A percentile compares a stretch with the other conserved stretches of the same genome.
phyloP scores from a whole-genome alignment of 495 filamentous ascomycete genomes.

The Xylaria bambusicola region DNA sequence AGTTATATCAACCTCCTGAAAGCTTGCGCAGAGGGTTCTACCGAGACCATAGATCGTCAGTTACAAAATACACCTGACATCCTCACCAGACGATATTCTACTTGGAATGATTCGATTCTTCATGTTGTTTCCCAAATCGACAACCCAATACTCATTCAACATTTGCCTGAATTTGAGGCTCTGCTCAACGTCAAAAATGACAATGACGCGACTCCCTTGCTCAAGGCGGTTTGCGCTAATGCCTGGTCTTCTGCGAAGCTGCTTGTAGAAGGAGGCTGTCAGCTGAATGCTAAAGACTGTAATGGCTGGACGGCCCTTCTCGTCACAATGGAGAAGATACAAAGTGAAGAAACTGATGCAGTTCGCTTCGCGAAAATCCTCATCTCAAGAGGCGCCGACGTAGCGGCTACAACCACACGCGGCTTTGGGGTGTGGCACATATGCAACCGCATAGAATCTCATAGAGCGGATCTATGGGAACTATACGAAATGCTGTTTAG shows the following conservation, averaged over 20 bases:
- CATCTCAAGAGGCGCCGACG: neutral
- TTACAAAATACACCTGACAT: neutral
- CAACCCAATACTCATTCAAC: neutral
- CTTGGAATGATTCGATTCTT: neutral
- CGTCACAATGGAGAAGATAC: neutral
- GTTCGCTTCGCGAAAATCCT: neutral
- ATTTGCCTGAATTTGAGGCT: neutral
- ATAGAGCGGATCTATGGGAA: neutral
- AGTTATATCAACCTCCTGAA: neutral
- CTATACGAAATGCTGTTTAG: neutral
- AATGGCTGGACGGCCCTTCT: neutral
- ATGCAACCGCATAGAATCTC: accelerated
- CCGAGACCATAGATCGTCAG: neutral
- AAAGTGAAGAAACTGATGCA: neutral
- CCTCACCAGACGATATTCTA: neutral
- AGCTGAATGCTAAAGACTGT: neutral
- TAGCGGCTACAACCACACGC: neutral
- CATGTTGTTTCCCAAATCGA: neutral
- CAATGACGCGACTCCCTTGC: neutral
- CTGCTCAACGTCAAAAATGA: neutral
- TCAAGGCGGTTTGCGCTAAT: neutral
- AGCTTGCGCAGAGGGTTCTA: neutral
- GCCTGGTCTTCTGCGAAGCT: neutral
- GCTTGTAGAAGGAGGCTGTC: neutral
- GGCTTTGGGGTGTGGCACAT: neutral